Evolutionary conservation across 495 filamentous ascomycete genomes (phyloP), one percentile per base, ranked within the genome.

Genomic region (Lepraria neglecta): DNA sequence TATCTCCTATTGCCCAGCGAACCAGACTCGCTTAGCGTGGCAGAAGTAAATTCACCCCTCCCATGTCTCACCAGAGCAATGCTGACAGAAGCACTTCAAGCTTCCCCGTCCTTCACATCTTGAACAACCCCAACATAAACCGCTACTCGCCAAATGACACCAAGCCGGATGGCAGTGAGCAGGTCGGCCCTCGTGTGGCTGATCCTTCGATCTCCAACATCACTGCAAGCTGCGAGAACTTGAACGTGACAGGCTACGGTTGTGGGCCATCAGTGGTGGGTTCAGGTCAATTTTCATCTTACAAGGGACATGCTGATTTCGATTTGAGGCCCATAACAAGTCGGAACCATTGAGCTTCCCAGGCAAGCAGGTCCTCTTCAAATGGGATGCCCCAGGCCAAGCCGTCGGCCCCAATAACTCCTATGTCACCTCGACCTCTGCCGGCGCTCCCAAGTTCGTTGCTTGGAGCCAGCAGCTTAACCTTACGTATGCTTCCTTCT

Each of bases 381-480:
- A 76, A 46, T 96, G 89, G 88, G 89, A 95, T 21, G 69, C 64
- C 0, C 85, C 90, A 0, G 91, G 90, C 1, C 70, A 80, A 40
- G 60, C 73, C 3, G 82, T 92, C 12, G 91, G 91, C 1, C 91
- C 90, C 2, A 92, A 96, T 69, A 87, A 87, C 69, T 85, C 79
- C 66, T 95, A 95, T 67, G 66, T 90, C 21, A 95, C 91, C 0
- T 73, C 79, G 6, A 80, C 78, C 2, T 64, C 64, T 14, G 88
- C 86, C 5, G 80, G 81, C 1, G 62, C 68, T 3, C 86, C 89
- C 0, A 70, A 71, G 45, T 96, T 79, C 44, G 91, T 91, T 2
- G 81, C 80, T 0, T 96, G 89, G 90, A 82, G 87, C 10, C 78
- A 75, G n/a, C 91, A 95, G 80, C 74, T 95, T 38, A 95, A 96